Evolutionary conservation across 495 filamentous ascomycete genomes (phyloP).

Genomic region (Sporormia fimetaria): DNA sequence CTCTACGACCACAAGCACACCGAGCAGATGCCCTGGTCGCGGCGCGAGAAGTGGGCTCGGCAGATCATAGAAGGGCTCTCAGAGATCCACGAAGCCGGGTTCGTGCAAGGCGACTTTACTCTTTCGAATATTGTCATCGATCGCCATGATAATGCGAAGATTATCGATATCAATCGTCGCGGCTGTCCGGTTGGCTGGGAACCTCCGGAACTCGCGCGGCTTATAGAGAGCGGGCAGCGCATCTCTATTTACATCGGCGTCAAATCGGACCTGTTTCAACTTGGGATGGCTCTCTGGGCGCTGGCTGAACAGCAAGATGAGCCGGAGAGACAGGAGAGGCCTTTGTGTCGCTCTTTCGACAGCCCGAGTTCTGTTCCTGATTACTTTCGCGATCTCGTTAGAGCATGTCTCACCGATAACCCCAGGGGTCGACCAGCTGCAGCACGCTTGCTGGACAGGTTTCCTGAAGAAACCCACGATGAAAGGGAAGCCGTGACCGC

Average conservation of each 20-base stretch:
- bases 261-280: slow-evolving; percentile 89
- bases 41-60: slow-evolving; percentile 80
- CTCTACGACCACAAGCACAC: slow-evolving; percentile 60
- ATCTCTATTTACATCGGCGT: slow-evolving; percentile 98
- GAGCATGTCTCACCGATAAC: slow-evolving; percentile 24
- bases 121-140: slow-evolving; percentile 96
- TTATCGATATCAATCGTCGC: slow-evolving; percentile 95
- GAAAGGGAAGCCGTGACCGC: background rate
- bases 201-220: slow-evolving; percentile 75
- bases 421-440: slow-evolving; percentile 25
- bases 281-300: slow-evolving; percentile 96
- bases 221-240: slow-evolving; percentile 84
- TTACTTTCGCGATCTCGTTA: slow-evolving; percentile 28
- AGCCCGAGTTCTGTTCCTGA: slow-evolving; percentile 11
- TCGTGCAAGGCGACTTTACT: slow-evolving; percentile 96
- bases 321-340: slow-evolving; percentile 69
- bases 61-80: slow-evolving; percentile 85
- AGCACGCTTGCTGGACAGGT: slow-evolving; percentile 23
- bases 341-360: slow-evolving; percentile 40
- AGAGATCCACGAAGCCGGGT: slow-evolving; percentile 91
- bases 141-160: slow-evolving; percentile 70
- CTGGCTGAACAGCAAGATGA: slow-evolving; percentile 80
- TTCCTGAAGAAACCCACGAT: slow-evolving; percentile 17
- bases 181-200: slow-evolving; percentile 98
- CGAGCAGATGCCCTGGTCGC: slow-evolving; percentile 50